phyloP scores from a whole-genome alignment of 78 protist species.

The Fonticula alba region DNA sequence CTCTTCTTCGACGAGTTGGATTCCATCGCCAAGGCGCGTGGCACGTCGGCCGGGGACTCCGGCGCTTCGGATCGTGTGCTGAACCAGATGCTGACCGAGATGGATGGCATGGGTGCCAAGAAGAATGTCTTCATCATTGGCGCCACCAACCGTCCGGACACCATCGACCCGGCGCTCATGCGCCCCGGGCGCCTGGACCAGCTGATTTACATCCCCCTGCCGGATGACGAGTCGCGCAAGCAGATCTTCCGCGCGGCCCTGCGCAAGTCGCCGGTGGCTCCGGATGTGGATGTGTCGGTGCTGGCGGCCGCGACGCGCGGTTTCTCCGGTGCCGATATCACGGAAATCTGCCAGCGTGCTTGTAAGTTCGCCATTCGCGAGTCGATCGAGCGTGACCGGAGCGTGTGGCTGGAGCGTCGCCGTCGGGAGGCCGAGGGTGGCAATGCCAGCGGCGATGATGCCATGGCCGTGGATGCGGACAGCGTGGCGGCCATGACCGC shows the following conservation, averaged over 20 bases:
- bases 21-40: conserved; percentile 94
- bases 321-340: conserved; percentile 98
- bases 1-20: conserved; percentile 99
- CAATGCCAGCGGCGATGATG: too few relatives aligned
- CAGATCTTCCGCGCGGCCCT: conserved; percentile 80
- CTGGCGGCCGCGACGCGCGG: conserved; percentile 83
- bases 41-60: conserved; percentile 87
- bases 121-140: conserved; percentile 99
- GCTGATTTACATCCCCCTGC: conserved; percentile 98
- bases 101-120: conserved; percentile 97
- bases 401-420: too few relatives aligned
- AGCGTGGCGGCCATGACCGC: neutral
- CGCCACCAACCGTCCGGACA: conserved; percentile 99
- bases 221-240: conserved; percentile 81
- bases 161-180: conserved; percentile 97
- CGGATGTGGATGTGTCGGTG: conserved; percentile 68
- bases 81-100: conserved; percentile 98
- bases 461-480: conserved; percentile 2
- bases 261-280: conserved; percentile 83
- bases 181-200: conserved; percentile 98
- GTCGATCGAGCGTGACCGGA: conserved; percentile 63
- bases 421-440: conserved; percentile 17
- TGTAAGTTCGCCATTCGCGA: conserved; percentile 93
- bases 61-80: conserved; percentile 99
- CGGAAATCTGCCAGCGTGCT: conserved; percentile 95